These are phyloP conservation scores for Tuber calosporum DNA, from an alignment of 495 filamentous ascomycete species.

Conservation along the genomic window DNA sequence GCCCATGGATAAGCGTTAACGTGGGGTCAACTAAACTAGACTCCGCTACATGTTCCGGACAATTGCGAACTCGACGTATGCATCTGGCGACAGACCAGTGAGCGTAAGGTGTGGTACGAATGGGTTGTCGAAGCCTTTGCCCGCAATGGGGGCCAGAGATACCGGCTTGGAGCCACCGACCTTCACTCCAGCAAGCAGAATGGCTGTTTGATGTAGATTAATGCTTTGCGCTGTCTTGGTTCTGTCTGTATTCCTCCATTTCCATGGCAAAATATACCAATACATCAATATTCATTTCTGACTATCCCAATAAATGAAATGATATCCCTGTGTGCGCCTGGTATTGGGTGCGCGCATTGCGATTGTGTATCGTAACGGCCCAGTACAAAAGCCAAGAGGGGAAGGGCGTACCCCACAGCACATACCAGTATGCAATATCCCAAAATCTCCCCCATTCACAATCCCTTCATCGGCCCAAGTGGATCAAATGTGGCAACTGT, in stretches of 20 bases:
- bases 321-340: not conserved
- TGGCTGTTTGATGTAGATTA: constrained; percentile 76
- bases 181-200: constrained; percentile 83
- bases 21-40: constrained; percentile 48
- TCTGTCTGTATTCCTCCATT: not conserved
- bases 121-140: constrained; percentile 86
- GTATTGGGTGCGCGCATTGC: not conserved
- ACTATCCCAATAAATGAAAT: not conserved
- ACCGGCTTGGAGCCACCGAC: constrained; percentile 73
- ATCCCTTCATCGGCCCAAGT: not conserved
- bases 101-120: constrained; percentile 97
- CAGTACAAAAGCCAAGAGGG: not conserved
- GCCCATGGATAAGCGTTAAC: constrained; percentile 9
- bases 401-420: too few relatives aligned
- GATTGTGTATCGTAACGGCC: not conserved
- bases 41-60: constrained; percentile 79
- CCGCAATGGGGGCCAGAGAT: constrained; percentile 54
- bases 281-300: not conserved
- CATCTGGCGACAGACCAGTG: constrained; percentile 93
- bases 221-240: not conserved
- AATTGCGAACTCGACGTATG: constrained; percentile 75
- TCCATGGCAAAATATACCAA: not conserved
- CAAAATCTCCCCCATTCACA: not conserved
- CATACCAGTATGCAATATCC: not conserved
- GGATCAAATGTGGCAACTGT: not conserved